Evolutionary conservation across 257 asterid species (phyloP), one percentile per base, ranked within the genome.

Genomic region (Salvia hispanica): DNA sequence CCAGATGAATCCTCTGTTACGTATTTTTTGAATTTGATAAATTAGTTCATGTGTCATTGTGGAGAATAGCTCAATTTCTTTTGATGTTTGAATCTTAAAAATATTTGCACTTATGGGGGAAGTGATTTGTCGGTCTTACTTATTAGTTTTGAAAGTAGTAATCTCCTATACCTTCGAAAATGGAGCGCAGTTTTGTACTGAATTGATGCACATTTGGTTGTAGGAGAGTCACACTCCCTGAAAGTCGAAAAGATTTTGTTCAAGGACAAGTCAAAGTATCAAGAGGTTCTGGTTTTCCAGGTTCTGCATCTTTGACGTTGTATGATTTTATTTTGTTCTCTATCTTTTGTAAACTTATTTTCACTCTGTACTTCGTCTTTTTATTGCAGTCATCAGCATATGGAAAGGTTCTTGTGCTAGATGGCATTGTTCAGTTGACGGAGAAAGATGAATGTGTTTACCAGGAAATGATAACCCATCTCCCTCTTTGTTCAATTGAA

Each of bases 361-460:
- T 69, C 43, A 16, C 46, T 10, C 16, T 14, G 3, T 14, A 6
- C 37, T 31, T 55, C 48, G 8, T 71, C 36, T 62, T 70, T 62
- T 55, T 3, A 52, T 63, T 74, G 77, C 85, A 94, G 99, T 91
- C 97, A 6, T 67, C 82, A 59, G 61, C 89, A 56, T 94, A 88
- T 70, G 99, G 99, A 60, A 94, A 53, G 77, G 99, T 94, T 51
- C 96, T 94, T 74, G 97, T 87, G 72, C 85, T 94, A 21, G 99
- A 94, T 74, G 97, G 97, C 77, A 94, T 94, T 77, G 85, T 94
- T 79, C 99, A 94, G 84, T 76, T 94, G 87, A 94, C 99, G 7
- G 97, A 94, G 90, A 91, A 84, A 84, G 99, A 94, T 77, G 99
- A 94, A 74, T 94, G 95, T 72, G 96, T 95, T 69, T 94, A 94